A percentile compares a stretch with the other conserved stretches of the same genome.
Evolutionary conservation across 2,329 filamentous ascomycete genomes (phyloP).

Genomic region (Pezicula rhizophila): DNA sequence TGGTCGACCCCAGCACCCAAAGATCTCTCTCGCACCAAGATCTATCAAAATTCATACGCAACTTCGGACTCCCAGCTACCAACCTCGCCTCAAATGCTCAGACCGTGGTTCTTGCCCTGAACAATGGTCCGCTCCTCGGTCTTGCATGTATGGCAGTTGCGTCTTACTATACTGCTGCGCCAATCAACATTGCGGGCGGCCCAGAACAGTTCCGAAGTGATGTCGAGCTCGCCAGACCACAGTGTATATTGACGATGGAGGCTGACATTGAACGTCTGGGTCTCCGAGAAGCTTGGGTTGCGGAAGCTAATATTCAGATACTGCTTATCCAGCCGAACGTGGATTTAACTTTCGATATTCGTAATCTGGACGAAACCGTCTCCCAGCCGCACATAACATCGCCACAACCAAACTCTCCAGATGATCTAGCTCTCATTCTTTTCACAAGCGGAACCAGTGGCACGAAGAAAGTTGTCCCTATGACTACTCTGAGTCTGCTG

Average conservation of each 20-base stretch:
- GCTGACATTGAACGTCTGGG: slow-evolving; percentile 35
- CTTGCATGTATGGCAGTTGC: slow-evolving; percentile 42
- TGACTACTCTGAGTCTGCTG: slow-evolving; percentile 44
- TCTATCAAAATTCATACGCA: slow-evolving; percentile 27
- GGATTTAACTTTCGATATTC: slow-evolving; percentile 32
- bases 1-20: slow-evolving; percentile 1
- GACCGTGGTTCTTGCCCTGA: slow-evolving; percentile 43
- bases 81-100: slow-evolving; percentile 24
- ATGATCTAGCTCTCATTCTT: slow-evolving; percentile 45
- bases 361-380: slow-evolving; percentile 6
- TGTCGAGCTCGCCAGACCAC: slow-evolving; percentile 39
- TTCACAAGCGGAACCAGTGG: slow-evolving; percentile 54
- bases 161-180: slow-evolving; percentile 45
- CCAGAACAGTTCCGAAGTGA: slow-evolving; percentile 45
- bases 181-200: slow-evolving; percentile 43
- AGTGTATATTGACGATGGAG: slow-evolving; percentile 38
- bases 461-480: slow-evolving; percentile 52
- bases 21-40: slow-evolving; percentile 27
- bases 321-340: slow-evolving; percentile 33
- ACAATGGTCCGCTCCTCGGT: slow-evolving; percentile 48
- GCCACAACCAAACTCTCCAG: slow-evolving; percentile 33
- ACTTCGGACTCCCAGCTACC: slow-evolving; percentile 27
- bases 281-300: slow-evolving; percentile 29
- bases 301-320: slow-evolving; percentile 31
- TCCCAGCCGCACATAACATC: background rate